Conservation (phyloP, 768 basidiomycete species). For the Suillus placidus region DNA sequence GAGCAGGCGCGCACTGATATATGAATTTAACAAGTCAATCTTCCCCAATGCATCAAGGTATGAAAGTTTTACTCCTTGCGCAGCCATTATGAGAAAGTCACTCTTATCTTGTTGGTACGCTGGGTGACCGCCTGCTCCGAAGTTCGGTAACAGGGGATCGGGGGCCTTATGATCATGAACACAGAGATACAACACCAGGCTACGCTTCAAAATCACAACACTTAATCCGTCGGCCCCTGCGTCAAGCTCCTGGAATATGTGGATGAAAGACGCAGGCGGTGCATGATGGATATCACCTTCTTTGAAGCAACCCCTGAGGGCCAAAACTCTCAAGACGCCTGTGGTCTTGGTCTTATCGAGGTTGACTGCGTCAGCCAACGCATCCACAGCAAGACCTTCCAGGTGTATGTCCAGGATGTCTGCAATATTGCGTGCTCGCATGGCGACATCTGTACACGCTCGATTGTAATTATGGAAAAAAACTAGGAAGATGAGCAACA, state of each 20-base stretch:
- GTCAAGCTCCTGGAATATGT: constrained; percentile 13
- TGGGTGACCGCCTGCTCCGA: no score
- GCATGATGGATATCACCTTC: constrained; percentile 23
- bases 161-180: constrained; percentile 36
- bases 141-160: constrained; percentile 43
- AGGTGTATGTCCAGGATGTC: constrained; percentile 30
- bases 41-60: not conserved
- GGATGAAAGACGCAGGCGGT: not conserved
- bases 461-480: constrained; percentile 27
- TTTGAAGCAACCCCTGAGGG: constrained; percentile 32
- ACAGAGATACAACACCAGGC: not conserved
- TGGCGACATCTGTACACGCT: constrained; percentile 28
- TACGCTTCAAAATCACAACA: not conserved
- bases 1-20: no score
- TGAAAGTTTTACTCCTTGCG: not conserved
- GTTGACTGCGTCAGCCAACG: constrained; percentile 26
- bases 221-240: not conserved
- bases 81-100: no score
- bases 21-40: not conserved
- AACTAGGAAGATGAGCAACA: constrained; percentile 5
- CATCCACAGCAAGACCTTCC: constrained; percentile 29
- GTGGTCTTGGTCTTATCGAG: constrained; percentile 31
- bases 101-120: no score
- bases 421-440: constrained; percentile 29
- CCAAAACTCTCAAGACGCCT: constrained; percentile 33